These are phyloP conservation scores for Mycena vulgaris DNA, from an alignment of 768 basidiomycete genomes.

Conservation along the genomic window DNA sequence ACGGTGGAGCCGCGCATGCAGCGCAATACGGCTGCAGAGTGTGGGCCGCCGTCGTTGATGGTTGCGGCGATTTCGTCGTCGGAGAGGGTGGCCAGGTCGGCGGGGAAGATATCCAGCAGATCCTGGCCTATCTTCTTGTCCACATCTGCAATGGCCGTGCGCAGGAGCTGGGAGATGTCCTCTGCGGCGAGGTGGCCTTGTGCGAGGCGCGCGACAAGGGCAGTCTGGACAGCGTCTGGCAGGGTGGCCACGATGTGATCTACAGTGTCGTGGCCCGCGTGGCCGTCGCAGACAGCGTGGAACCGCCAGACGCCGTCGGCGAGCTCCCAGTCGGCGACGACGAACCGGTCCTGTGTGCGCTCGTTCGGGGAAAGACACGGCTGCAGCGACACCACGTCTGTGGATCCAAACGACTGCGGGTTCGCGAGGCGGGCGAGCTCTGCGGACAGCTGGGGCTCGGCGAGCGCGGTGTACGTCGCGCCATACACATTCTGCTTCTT, in stretches of 20 bases:
- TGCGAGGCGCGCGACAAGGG: conserved; percentile 41
- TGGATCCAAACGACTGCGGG: conserved; percentile 49
- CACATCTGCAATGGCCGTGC: conserved; percentile 52
- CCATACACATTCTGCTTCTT: conserved; percentile 25
- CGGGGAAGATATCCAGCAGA: conserved; percentile 61
- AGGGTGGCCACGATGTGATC: conserved; percentile 54
- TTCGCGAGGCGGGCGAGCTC: conserved; percentile 58
- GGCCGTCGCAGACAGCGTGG: conserved; percentile 67
- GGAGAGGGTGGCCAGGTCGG: conserved; percentile 49
- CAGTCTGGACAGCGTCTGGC: conserved; percentile 49
- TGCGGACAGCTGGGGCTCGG: conserved; percentile 58
- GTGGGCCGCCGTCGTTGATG: conserved; percentile 57
- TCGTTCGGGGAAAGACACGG: conserved; percentile 59
- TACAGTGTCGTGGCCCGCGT: conserved; percentile 65
- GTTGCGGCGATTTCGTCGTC: conserved; percentile 57
- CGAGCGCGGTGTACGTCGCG: conserved; percentile 55
- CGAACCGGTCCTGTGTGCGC: conserved; percentile 63
- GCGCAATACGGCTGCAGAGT: conserved; percentile 54
- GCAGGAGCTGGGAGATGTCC: conserved; percentile 51
- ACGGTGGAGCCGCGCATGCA: conserved; percentile 70
- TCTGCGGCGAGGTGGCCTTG: conserved; percentile 15
- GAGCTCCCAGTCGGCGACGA: conserved; percentile 58
- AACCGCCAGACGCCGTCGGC: conserved; percentile 60
- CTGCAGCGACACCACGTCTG: conserved; percentile 63
- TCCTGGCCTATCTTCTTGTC: conserved; percentile 57